phyloP scores from a whole-genome alignment of 192 early-diverging fungal genomes.

The Allomyces javanicus region DNA sequence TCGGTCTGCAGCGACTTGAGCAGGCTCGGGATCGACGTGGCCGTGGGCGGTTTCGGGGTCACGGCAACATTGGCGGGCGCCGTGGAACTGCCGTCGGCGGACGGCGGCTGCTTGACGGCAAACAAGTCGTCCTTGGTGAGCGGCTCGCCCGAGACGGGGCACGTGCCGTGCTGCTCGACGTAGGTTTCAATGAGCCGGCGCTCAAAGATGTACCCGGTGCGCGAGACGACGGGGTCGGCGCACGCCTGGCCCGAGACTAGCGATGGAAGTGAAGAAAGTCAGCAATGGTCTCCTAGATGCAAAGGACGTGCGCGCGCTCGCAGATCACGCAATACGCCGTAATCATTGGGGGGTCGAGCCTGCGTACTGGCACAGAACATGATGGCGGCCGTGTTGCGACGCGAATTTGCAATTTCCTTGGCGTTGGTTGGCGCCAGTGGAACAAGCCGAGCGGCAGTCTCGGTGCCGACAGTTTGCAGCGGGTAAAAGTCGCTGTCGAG shows the following conservation, averaged over 20 bases:
- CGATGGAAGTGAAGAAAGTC: no score
- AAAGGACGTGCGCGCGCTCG: no score
- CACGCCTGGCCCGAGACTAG: slow-evolving; percentile 83
- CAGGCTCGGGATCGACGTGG: slow-evolving; percentile 79
- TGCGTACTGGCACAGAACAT: no score
- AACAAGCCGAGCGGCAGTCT: no score
- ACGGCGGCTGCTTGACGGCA: slow-evolving; percentile 25
- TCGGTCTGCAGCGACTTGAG: slow-evolving; percentile 81
- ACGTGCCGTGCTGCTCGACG: slow-evolving; percentile 57
- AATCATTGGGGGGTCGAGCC: no score
- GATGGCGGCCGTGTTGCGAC: no score
- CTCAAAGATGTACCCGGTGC: slow-evolving; percentile 74
- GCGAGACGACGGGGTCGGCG: slow-evolving; percentile 72
- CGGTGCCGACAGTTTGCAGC: no score
- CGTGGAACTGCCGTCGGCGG: neutral
- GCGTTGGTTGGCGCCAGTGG: no score
- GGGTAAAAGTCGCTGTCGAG: no score
- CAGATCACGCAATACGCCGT: no score
- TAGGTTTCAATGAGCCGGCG: slow-evolving; percentile 70
- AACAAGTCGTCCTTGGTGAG: slow-evolving; percentile 52
- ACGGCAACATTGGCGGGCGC: slow-evolving; percentile 13
- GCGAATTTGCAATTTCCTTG: no score
- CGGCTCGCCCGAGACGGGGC: slow-evolving; percentile 60
- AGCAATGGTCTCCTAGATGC: no score
- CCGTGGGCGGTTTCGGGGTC: slow-evolving; percentile 68